Percentiles rank a stretch among this genome's conserved stretches.
Evolutionary conservation across 257 asterid species (phyloP).

Genomic region (Henckelia pumila): DNA sequence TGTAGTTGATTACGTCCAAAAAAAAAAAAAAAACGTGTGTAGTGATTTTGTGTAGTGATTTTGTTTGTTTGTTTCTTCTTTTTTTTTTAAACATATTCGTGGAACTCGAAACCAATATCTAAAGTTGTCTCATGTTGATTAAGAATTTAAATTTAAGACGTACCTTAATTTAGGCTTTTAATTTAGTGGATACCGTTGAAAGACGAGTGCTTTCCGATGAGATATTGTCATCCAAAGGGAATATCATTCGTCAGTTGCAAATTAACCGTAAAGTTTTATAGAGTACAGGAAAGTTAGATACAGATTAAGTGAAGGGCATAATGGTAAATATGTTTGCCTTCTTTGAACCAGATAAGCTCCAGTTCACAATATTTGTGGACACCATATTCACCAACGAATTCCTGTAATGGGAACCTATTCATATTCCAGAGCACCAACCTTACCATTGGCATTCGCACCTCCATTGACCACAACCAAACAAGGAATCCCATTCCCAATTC

Average conservation of each 20-base stretch:
- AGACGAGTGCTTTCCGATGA: neutral
- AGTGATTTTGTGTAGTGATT: too few species aligned
- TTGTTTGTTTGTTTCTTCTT: too few species aligned
- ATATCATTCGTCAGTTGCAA: neutral
- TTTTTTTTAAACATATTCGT: too few species aligned
- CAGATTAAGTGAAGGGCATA: slow-evolving; percentile 24
- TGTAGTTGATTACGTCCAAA: too few species aligned
- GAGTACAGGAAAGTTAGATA: neutral
- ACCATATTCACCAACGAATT: slow-evolving; percentile 32
- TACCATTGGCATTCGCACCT: slow-evolving; percentile 31
- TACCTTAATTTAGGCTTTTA: neutral
- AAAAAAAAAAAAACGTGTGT: too few species aligned
- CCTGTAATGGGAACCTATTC: slow-evolving; percentile 41
- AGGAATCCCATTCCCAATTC: slow-evolving; percentile 32
- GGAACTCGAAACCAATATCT: too few species aligned
- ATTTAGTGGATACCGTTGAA: neutral
- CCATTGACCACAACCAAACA: slow-evolving; percentile 40
- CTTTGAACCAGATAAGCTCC: slow-evolving; percentile 38
- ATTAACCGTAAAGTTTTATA: neutral
- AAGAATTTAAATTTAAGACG: neutral
- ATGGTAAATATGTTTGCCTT: slow-evolving; percentile 25
- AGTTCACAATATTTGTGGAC: slow-evolving; percentile 4
- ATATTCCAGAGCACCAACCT: slow-evolving; percentile 33
- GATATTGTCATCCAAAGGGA: neutral
- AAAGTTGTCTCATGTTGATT: too few species aligned